Conservation (phyloP, 495 filamentous ascomycete genomes). For the Bacidia rubella region DNA sequence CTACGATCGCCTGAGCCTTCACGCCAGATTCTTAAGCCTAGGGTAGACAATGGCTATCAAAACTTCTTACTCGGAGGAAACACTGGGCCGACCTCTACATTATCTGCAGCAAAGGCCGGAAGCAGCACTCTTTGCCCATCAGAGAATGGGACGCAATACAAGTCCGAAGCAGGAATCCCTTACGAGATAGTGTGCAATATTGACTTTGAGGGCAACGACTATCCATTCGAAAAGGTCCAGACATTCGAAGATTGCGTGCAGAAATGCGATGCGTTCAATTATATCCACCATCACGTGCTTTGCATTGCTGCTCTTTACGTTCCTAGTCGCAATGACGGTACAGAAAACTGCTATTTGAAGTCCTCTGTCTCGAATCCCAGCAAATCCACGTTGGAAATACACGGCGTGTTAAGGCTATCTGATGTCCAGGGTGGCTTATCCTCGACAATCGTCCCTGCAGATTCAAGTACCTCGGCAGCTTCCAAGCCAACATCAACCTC, state of each 20-base stretch:
- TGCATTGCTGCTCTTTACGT: constrained; percentile 17
- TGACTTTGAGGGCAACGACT: constrained; percentile 13
- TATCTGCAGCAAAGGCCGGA: constrained; percentile 2
- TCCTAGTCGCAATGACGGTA: constrained; percentile 8
- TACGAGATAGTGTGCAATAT: constrained; percentile 19
- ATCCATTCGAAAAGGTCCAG: constrained; percentile 14
- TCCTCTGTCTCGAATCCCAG: constrained; percentile 13
- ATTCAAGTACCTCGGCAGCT: not conserved
- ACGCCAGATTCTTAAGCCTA: not conserved
- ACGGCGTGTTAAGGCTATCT: constrained; percentile 13
- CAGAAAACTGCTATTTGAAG: constrained; percentile 21
- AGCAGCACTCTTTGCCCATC: constrained; percentile 13
- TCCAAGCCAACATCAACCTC: not conserved
- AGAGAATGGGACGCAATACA: constrained; percentile 16
- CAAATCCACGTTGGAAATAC: constrained; percentile 4
- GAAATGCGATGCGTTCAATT: constrained; percentile 19
- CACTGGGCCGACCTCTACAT: constrained; percentile 7
- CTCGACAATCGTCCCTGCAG: not conserved
- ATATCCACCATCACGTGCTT: constrained; percentile 6
- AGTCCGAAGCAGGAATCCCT: constrained; percentile 9
- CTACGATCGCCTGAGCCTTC: not conserved
- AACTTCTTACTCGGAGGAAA: constrained; percentile 10
- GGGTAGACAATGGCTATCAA: constrained; percentile 14
- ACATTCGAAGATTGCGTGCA: constrained; percentile 17
- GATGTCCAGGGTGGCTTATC: constrained; percentile 1